Percentiles rank a stretch among this genome's conserved stretches.
Conservation (phyloP, 805 yeast species). For the Candida pseudoglaebosa region DNA sequence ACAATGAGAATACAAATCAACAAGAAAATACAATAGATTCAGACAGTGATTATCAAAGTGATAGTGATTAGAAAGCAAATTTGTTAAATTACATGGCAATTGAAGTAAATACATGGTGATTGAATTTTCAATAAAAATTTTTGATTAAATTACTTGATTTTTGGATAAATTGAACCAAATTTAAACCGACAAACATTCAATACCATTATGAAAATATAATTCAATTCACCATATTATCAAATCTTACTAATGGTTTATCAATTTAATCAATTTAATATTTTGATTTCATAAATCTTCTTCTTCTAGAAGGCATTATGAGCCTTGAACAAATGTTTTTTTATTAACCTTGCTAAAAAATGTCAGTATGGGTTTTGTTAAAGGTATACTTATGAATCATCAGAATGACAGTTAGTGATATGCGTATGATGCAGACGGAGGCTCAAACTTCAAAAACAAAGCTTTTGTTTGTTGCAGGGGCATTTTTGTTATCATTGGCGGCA, state of each 20-base stretch:
- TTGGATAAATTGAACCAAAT: background rate
- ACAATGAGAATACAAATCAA: slow-evolving; percentile 18
- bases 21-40: slow-evolving; percentile 16
- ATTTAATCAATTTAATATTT: no score
- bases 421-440: slow-evolving; percentile 18
- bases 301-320: background rate
- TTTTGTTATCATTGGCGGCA: slow-evolving; percentile 39
- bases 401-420: slow-evolving; percentile 35
- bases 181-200: no score
- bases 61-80: slow-evolving; percentile 34
- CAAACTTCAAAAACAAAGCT: slow-evolving; percentile 34
- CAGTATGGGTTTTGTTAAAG: no score
- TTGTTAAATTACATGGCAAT: no score
- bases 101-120: no score
- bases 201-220: no score
- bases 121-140: no score
- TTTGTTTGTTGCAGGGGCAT: slow-evolving; percentile 28
- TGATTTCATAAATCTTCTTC: no score
- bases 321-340: background rate
- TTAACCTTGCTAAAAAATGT: background rate
- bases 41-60: slow-evolving; percentile 22
- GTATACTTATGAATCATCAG: no score
- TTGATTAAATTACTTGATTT: background rate
- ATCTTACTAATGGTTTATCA: no score
- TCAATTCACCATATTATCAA: no score